Evolutionary conservation across 1,139 yeast species (phyloP).

Genomic region (Sugiyamaella xylanicola): DNA sequence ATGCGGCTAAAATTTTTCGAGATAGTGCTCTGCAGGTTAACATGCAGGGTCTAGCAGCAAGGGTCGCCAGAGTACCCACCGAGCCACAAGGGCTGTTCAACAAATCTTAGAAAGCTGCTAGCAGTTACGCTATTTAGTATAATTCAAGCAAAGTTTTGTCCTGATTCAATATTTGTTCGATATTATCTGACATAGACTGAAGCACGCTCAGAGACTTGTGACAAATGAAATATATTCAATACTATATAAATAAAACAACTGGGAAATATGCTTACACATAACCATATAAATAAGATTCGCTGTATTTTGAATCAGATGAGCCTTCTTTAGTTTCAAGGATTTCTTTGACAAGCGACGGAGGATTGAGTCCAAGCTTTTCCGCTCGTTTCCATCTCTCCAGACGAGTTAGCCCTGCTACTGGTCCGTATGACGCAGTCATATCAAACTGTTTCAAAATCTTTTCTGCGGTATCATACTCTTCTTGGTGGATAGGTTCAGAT

Average conservation of each 20-base stretch:
- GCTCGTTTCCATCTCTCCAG: constrained; percentile 82
- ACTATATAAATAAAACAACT: not conserved
- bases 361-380: constrained; percentile 65
- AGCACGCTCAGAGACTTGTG: not conserved
- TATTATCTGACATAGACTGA: too few species aligned
- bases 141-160: too few species aligned
- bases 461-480: constrained; percentile 36
- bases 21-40: not conserved
- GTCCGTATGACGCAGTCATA: constrained; percentile 43
- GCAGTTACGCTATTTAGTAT: too few species aligned
- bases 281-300: constrained; percentile 30
- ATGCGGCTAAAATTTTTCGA: constrained; percentile 15
- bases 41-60: constrained; percentile 5
- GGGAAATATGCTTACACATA: constrained; percentile 22
- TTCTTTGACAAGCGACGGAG: constrained; percentile 41
- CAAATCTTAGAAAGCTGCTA: too few species aligned
- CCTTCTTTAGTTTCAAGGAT: constrained; percentile 35
- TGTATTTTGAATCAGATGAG: constrained; percentile 25
- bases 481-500: constrained; percentile 36
- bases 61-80: too few species aligned
- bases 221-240: not conserved
- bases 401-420: constrained; percentile 44
- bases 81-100: too few species aligned
- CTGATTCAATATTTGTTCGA: too few species aligned
- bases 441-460: constrained; percentile 43